Percentiles rank a stretch among this genome's conserved stretches.
Conservation (phyloP, 164 flowering plant genomes). For the Buxus sempervirens region DNA sequence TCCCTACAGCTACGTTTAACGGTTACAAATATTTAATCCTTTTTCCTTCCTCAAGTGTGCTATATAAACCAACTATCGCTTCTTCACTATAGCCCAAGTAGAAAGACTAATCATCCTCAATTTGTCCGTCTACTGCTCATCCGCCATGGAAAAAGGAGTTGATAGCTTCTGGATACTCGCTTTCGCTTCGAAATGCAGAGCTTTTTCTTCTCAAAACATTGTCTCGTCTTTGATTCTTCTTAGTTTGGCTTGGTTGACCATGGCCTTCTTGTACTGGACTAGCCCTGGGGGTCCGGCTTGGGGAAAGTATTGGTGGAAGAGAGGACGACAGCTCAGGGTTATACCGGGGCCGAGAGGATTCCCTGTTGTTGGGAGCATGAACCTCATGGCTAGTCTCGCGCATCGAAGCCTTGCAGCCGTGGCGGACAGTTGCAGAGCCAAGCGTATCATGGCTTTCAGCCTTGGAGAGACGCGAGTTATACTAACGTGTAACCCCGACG, state of each 20-base stretch:
- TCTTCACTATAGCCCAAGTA: background rate
- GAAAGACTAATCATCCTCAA: background rate
- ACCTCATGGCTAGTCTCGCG: constrained; percentile 38
- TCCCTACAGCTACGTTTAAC: background rate
- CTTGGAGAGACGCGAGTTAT: constrained; percentile 48
- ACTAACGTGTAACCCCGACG: constrained; percentile 44
- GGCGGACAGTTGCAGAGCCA: constrained; percentile 27
- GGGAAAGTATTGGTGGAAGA: constrained; percentile 24
- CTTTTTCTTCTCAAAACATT: constrained; percentile 22
- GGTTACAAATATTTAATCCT: background rate
- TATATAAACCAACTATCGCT: background rate
- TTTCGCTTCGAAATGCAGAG: constrained; percentile 37
- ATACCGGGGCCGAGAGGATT: constrained; percentile 56
- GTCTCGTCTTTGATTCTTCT: constrained; percentile 8
- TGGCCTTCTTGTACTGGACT: constrained; percentile 38
- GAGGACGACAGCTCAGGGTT: background rate
- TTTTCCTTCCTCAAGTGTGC: background rate
- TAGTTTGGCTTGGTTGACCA: constrained; percentile 23
- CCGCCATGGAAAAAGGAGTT: constrained; percentile 30
- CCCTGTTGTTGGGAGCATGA: constrained; percentile 32
- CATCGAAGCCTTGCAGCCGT: constrained; percentile 43
- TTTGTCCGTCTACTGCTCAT: background rate
- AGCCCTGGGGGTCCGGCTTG: constrained; percentile 59
- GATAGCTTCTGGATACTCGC: constrained; percentile 50
- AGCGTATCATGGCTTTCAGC: constrained; percentile 59